Base-by-base conservation (phyloP, 345 rosid genomes). In the Hirschfeldia incana region DNA sequence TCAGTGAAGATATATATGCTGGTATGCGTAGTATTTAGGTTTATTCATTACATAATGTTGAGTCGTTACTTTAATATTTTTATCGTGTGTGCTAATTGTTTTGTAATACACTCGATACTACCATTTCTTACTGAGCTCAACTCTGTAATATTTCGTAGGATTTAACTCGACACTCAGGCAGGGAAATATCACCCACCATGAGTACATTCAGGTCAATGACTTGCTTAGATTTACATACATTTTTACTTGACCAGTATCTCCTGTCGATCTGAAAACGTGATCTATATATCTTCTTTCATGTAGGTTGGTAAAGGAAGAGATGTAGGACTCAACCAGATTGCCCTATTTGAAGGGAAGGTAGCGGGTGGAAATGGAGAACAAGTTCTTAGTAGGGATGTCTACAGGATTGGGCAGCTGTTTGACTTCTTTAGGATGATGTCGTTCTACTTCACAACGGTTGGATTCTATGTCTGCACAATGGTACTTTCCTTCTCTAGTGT, bases 291-390 rank as follows among this genome's bases (percentile, higher is more conserved):
- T 76, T 59, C 21, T 72, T 73, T 72, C 58, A 6, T 83, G 77
- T 83, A 95, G 99, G 99, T 95, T 83, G 99, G 99, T 75, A 95
- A 95, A 85, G 99, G 99, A 82, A 91, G 99, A 80, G 99, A 95
- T 84, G 99, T 95, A 62, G 99, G 98, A 65, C 86, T 95, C 78
- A 95, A 95, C 80, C 99, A 95, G 90, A 95, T 95, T 85, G 98
- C 99, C 57, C 86, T 95, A 49, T 95, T 95, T 77, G 99, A 95
- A 83, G 99, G 98, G 81, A 95, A 95, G 85, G 99, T 95, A 30
- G 97, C 98, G 29, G 98, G 99, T 78, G 99, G 99, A 44, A 95
- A 95, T 81, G 99, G 99, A 79, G 99, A 95, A 84, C 99, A 95
- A 88, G 96, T 93, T 67, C 93, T 95, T 26, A 95, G 99, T 78